Conservation (phyloP, 192 early-diverging fungal species). For the Rhizophagus clarus region DNA sequence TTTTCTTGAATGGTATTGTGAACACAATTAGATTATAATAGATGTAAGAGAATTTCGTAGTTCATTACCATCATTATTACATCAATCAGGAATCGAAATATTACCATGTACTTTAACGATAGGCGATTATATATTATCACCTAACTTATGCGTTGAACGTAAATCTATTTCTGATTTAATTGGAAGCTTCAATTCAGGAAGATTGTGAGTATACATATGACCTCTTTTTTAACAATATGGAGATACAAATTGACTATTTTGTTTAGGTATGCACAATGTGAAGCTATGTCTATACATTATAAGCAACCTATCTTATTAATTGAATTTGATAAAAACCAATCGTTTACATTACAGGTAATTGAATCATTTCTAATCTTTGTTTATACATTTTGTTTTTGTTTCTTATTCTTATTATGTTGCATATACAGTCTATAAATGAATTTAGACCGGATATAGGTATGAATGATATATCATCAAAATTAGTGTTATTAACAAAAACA, state of each 20-base stretch:
- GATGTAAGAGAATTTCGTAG: slow-evolving; percentile 94
- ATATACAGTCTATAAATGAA: slow-evolving; percentile 42
- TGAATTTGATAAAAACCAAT: slow-evolving; percentile 87
- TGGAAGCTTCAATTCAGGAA: slow-evolving; percentile 76
- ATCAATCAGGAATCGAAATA: slow-evolving; percentile 73
- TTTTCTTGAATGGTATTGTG: neutral
- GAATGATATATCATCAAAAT: slow-evolving; percentile 70
- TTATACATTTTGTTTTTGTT: neutral
- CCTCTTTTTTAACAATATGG: neutral
- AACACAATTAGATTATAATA: slow-evolving; percentile 62
- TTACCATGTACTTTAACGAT: slow-evolving; percentile 85
- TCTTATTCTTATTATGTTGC: slow-evolving; percentile 5
- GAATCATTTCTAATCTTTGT: no score
- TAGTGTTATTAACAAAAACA: slow-evolving; percentile 73
- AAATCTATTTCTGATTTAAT: slow-evolving; percentile 91
- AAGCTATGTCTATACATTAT: slow-evolving; percentile 87
- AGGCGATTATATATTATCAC: slow-evolving; percentile 91
- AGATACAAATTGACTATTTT: neutral
- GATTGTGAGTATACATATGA: slow-evolving; percentile 59
- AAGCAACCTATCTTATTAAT: slow-evolving; percentile 78
- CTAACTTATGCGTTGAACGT: slow-evolving; percentile 86
- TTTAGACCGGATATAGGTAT: slow-evolving; percentile 58
- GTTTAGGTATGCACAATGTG: slow-evolving; percentile 76
- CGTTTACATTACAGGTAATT: slow-evolving; percentile 74
- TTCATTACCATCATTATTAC: slow-evolving; percentile 84